These are phyloP conservation scores for Hansfordia pulvinata DNA, from an alignment of 2,329 filamentous ascomycete genomes.

Conservation along the genomic window DNA sequence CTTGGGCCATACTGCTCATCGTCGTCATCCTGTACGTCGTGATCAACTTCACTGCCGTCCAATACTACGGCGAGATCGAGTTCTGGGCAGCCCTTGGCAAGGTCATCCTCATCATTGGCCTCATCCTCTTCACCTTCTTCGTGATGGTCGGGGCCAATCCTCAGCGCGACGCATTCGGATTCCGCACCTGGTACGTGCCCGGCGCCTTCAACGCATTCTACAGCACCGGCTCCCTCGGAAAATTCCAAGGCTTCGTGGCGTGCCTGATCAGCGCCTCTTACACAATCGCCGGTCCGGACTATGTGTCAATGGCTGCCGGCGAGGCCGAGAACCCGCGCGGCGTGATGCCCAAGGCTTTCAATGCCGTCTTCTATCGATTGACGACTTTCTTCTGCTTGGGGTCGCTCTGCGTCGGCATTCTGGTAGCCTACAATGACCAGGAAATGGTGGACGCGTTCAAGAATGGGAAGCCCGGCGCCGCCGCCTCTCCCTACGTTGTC, in stretches of 20 bases:
- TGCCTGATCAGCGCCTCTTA: conserved; percentile 61
- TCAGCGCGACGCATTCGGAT: conserved; percentile 55
- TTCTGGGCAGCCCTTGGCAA: conserved; percentile 64
- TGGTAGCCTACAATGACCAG: conserved; percentile 55
- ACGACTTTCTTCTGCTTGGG: conserved; percentile 66
- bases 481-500: conserved; percentile 53
- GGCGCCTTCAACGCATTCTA: conserved; percentile 59
- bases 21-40: conserved; percentile 35
- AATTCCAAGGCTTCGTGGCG: conserved; percentile 62
- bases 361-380: conserved; percentile 67
- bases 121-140: conserved; percentile 68
- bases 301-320: conserved; percentile 48
- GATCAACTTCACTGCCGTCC: conserved; percentile 60
- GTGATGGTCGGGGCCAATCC: conserved; percentile 78
- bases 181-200: conserved; percentile 53
- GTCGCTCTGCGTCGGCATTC: conserved; percentile 56
- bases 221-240: conserved; percentile 50
- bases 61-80: conserved; percentile 66
- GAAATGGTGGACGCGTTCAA: conserved; percentile 47
- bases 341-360: conserved; percentile 61
- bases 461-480: conserved; percentile 47
- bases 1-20: conserved; percentile 47
- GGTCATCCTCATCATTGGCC: conserved; percentile 55
- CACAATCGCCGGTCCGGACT: conserved; percentile 47
- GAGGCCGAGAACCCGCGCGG: conserved; percentile 58